These are phyloP conservation scores for Citrullus mucosospermus DNA, from an alignment of 306 rosid genomes.

Conservation along the genomic window DNA sequence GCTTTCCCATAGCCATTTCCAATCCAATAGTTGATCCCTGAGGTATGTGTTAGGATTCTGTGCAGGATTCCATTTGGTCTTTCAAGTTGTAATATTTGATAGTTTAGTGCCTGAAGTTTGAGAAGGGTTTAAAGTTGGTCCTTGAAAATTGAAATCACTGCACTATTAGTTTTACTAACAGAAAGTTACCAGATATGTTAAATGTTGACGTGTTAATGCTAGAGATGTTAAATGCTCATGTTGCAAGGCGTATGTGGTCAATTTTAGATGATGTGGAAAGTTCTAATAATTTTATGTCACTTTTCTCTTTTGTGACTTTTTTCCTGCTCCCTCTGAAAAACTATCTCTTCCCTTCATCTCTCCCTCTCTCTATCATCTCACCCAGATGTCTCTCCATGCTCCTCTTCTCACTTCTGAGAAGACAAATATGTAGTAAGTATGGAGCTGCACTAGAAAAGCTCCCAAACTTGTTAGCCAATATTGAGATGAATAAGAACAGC, in stretches of 20 bases:
- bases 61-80: too few relatives aligned
- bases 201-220: not conserved
- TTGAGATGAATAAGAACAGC: not conserved
- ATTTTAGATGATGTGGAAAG: not conserved
- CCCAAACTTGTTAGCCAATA: not conserved
- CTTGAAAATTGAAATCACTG: too few relatives aligned
- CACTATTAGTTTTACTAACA: too few relatives aligned
- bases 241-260: not conserved
- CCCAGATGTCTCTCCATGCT: not conserved
- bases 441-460: not conserved
- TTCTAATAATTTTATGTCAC: not conserved
- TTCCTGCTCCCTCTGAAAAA: not conserved
- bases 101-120: too few relatives aligned
- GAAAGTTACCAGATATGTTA: too few relatives aligned
- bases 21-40: too few relatives aligned
- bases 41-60: too few relatives aligned
- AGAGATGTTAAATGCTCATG: not conserved
- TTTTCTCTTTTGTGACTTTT: not conserved
- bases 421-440: not conserved
- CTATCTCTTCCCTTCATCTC: not conserved
- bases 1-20: too few relatives aligned
- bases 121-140: too few relatives aligned
- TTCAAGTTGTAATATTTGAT: too few relatives aligned
- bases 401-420: not conserved
- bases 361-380: not conserved